These are phyloP conservation scores for Sesbania bispinosa DNA, from an alignment of 306 rosid species.

Conservation along the genomic window DNA sequence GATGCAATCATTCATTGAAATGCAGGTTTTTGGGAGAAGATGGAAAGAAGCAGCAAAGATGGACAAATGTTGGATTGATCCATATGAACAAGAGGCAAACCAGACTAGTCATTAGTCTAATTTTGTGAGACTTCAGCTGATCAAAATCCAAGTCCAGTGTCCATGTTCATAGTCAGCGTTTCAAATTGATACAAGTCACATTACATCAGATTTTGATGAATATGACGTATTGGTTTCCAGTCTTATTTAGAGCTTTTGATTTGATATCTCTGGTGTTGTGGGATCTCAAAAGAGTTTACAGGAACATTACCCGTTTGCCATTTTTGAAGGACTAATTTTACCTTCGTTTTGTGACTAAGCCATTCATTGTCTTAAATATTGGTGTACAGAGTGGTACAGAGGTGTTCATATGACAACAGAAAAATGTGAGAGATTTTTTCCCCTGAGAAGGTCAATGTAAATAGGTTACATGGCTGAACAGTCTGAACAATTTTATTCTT, in stretches of 20 bases:
- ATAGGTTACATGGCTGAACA: constrained; percentile 6
- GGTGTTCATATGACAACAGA: constrained; percentile 19
- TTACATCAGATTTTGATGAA: not conserved
- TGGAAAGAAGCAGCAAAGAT: constrained; percentile 48
- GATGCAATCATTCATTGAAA: constrained; percentile 50
- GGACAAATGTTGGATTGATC: constrained; percentile 58
- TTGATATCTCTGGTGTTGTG: not conserved
- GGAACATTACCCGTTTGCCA: not conserved
- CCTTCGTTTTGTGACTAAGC: not conserved
- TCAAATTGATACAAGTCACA: constrained; percentile 4
- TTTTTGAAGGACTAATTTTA: not conserved
- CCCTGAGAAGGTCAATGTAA: not conserved
- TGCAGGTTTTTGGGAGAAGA: constrained; percentile 40
- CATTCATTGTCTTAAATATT: constrained; percentile 17
- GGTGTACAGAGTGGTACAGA: constrained; percentile 26
- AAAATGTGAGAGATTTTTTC: not conserved
- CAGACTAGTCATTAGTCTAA: constrained; percentile 16
- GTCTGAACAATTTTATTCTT: not conserved
- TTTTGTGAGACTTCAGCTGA: not conserved
- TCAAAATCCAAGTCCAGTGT: no score
- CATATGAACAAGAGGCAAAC: constrained; percentile 35
- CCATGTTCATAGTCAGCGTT: constrained; percentile 19
- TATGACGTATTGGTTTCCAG: not conserved
- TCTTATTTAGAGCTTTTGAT: not conserved
- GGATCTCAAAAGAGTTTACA: not conserved